Percentiles rank a stretch among this genome's conserved stretches.
These are phyloP conservation scores for Colletotrichum truncatum DNA, from an alignment of 2,329 filamentous ascomycete species.

Conservation along the genomic window DNA sequence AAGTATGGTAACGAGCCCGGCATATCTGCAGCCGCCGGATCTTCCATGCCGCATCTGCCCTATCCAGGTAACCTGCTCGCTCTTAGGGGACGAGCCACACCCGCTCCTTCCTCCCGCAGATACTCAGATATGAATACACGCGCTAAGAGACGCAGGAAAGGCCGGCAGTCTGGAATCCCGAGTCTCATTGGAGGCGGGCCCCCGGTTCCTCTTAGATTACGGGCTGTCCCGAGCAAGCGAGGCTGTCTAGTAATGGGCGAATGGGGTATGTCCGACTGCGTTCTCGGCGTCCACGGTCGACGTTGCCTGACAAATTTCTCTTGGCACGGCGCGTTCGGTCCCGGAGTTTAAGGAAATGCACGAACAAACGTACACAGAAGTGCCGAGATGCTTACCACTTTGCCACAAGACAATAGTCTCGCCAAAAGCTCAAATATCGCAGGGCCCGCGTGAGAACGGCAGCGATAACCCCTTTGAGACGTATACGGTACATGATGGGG, in stretches of 20 bases:
- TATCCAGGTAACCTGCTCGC: neutral
- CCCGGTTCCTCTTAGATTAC: neutral
- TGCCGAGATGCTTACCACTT: neutral
- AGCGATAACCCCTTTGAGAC: too few relatives aligned
- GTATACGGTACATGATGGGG: too few relatives aligned
- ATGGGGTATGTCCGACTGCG: neutral
- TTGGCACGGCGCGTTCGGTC: neutral
- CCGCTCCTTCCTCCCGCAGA: neutral
- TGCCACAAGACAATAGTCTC: neutral
- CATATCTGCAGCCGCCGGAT: neutral
- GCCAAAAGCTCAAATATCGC: neutral
- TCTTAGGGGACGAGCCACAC: neutral
- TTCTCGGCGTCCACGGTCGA: neutral
- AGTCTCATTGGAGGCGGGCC: neutral
- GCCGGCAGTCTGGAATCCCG: neutral
- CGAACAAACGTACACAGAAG: neutral
- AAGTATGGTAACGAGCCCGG: neutral
- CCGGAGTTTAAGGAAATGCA: neutral
- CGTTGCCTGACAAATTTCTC: too few relatives aligned
- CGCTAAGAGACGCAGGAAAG: neutral
- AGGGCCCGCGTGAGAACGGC: too few relatives aligned
- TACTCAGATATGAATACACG: neutral
- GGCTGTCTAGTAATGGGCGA: neutral
- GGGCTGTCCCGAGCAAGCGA: constrained; percentile 10
- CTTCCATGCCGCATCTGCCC: neutral